Conservation (phyloP, 2,329 filamentous ascomycete species). For the Plectosphaerella cucumerina region DNA sequence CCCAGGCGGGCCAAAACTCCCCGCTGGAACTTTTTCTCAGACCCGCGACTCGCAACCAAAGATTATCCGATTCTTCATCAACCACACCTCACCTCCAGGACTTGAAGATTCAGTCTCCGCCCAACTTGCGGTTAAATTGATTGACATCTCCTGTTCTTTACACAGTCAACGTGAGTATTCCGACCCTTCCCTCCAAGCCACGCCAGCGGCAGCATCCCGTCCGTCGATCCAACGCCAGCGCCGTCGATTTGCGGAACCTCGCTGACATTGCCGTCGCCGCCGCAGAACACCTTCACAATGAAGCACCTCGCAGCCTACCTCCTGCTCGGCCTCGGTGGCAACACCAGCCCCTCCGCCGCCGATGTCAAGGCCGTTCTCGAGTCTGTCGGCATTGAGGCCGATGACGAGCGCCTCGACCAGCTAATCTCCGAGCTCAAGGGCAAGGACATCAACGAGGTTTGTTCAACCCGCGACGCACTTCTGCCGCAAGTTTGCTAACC, state of each 20-base stretch:
- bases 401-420: constrained; percentile 77
- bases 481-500: not conserved
- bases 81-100: constrained; percentile 50
- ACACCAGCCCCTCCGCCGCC: constrained; percentile 76
- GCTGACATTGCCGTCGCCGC: not conserved
- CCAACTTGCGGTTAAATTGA: constrained; percentile 98
- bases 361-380: constrained; percentile 88
- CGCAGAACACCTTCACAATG: constrained; percentile 66
- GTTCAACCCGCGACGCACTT: constrained; percentile 18
- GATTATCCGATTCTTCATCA: constrained; percentile 2
- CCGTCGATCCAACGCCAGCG: not conserved
- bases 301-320: constrained; percentile 99
- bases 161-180: constrained; percentile 29
- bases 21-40: not conserved
- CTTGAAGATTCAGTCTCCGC: constrained; percentile 99
- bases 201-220: not conserved
- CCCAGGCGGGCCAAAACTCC: constrained; percentile 7
- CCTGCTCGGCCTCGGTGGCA: constrained; percentile 91
- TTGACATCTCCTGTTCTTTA: constrained; percentile 87
- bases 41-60: constrained; percentile 3
- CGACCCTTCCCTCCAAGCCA: not conserved
- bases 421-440: constrained; percentile 87
- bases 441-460: constrained; percentile 91
- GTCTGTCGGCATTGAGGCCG: constrained; percentile 93
- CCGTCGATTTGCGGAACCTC: constrained; percentile 7